These are phyloP conservation scores for Umbelopsis isabellina DNA, from an alignment of 192 early-diverging fungal genomes.

Conservation along the genomic window DNA sequence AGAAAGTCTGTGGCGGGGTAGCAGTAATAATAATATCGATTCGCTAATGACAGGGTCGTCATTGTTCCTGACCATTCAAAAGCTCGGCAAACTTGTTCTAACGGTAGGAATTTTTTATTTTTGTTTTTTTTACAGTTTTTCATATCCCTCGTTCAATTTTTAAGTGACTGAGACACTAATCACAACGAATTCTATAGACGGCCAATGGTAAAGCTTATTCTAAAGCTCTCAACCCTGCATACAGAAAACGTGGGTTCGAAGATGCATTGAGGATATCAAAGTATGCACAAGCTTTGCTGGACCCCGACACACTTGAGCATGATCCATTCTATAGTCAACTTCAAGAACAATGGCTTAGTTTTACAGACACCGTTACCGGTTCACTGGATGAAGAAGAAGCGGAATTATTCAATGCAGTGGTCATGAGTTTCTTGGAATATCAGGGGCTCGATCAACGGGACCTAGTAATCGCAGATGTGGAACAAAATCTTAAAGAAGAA, in stretches of 20 bases:
- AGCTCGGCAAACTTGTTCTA: constrained; percentile 3
- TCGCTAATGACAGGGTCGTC: background rate
- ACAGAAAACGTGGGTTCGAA: constrained; percentile 34
- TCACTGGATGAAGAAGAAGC: constrained; percentile 22
- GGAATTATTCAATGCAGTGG: constrained; percentile 33
- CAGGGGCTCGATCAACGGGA: constrained; percentile 15
- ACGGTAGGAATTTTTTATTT: constrained; percentile 15
- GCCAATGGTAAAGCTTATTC: constrained; percentile 27
- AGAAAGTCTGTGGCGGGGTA: constrained; percentile 3
- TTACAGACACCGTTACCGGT: constrained; percentile 20
- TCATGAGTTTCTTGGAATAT: constrained; percentile 41
- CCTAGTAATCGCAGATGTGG: background rate
- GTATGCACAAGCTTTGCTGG: constrained; percentile 30
- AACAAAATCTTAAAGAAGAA: constrained; percentile 12
- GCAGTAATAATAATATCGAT: background rate
- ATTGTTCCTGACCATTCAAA: background rate
- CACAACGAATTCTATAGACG: constrained; percentile 1
- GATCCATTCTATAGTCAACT: constrained; percentile 22
- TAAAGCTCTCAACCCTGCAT: constrained; percentile 24
- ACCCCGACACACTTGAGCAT: constrained; percentile 24
- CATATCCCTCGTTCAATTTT: too few relatives aligned
- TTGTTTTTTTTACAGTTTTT: background rate
- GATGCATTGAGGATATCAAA: constrained; percentile 36
- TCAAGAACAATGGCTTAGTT: constrained; percentile 29
- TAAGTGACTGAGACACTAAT: too few relatives aligned